Conservation (phyloP, 352 stramenopile species). For the Globisporangium canariense region DNA sequence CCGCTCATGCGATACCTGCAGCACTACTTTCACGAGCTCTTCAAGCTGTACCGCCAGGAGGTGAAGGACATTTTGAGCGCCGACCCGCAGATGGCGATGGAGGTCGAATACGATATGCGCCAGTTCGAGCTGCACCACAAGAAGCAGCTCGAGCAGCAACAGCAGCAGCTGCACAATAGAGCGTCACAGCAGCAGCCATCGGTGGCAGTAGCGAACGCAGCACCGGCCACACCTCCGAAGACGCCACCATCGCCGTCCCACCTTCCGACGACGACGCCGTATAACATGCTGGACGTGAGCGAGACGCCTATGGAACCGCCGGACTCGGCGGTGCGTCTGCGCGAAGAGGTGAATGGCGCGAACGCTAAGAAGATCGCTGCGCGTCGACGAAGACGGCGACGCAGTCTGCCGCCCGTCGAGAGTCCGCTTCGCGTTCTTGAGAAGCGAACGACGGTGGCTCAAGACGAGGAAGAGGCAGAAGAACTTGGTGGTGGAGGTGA, state of each 20-base stretch:
- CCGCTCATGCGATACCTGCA: constrained; percentile 93
- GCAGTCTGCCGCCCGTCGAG: constrained; percentile 45
- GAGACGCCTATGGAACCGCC: constrained; percentile 26
- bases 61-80: constrained; percentile 92
- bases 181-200: not conserved
- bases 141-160: constrained; percentile 34
- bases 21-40: constrained; percentile 93
- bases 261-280: constrained; percentile 17
- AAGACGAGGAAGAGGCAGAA: constrained; percentile 25
- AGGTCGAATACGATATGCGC: constrained; percentile 95
- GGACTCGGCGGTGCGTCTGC: constrained; percentile 23
- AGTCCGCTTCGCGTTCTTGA: constrained; percentile 35
- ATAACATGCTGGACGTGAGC: constrained; percentile 34
- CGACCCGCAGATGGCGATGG: constrained; percentile 92
- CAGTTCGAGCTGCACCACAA: constrained; percentile 71
- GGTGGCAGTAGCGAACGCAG: not conserved
- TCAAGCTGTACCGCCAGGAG: constrained; percentile 91
- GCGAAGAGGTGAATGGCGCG: constrained; percentile 26
- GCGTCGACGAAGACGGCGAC: constrained; percentile 26
- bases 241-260: constrained; percentile 24
- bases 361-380: constrained; percentile 23
- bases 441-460: constrained; percentile 29
- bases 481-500: constrained; percentile 2
- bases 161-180: constrained; percentile 26
- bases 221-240: constrained; percentile 17